Percentiles rank a stretch among this genome's conserved stretches.
phyloP scores from a whole-genome alignment of 2,329 filamentous ascomycete genomes.

The Mariannaea sp. region DNA sequence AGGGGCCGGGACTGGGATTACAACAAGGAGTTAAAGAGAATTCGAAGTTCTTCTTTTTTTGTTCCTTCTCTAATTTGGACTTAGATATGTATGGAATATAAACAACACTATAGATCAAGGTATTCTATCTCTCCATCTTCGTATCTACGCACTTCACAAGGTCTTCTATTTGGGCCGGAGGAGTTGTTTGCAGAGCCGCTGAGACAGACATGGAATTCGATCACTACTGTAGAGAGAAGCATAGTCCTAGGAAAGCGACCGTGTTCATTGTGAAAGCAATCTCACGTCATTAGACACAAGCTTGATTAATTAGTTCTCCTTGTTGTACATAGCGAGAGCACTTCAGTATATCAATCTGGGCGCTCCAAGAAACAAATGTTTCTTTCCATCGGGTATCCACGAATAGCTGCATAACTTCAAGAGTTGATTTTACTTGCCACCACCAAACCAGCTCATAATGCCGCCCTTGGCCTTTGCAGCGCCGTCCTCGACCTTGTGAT shows the following conservation, averaged over 20 bases:
- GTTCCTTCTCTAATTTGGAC: neutral
- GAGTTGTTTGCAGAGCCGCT: too few species aligned
- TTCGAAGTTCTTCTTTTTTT: neutral
- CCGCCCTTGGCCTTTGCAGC: constrained; percentile 83
- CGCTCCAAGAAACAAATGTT: neutral
- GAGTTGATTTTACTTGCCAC: constrained; percentile 44
- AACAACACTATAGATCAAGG: constrained; percentile 1
- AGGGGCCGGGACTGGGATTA: constrained; percentile 4
- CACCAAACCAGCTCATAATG: constrained; percentile 84
- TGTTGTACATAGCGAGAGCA: constrained; percentile 6
- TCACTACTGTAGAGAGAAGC: too few species aligned
- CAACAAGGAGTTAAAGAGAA: constrained; percentile 14
- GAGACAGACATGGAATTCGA: neutral
- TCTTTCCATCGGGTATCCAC: too few species aligned
- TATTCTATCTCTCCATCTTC: too few species aligned
- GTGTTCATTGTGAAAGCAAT: neutral
- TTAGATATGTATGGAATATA: constrained; percentile 12
- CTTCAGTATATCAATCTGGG: constrained; percentile 8
- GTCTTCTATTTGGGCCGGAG: neutral
- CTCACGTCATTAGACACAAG: too few species aligned
- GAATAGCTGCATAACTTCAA: too few species aligned
- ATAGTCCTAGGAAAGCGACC: too few species aligned
- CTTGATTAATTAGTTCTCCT: constrained; percentile 10
- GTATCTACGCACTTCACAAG: too few species aligned
- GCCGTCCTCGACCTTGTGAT: constrained; percentile 78